These are phyloP conservation scores for Typha latifolia DNA, from an alignment of 176 grass and related monocot genomes.

Conservation along the genomic window DNA sequence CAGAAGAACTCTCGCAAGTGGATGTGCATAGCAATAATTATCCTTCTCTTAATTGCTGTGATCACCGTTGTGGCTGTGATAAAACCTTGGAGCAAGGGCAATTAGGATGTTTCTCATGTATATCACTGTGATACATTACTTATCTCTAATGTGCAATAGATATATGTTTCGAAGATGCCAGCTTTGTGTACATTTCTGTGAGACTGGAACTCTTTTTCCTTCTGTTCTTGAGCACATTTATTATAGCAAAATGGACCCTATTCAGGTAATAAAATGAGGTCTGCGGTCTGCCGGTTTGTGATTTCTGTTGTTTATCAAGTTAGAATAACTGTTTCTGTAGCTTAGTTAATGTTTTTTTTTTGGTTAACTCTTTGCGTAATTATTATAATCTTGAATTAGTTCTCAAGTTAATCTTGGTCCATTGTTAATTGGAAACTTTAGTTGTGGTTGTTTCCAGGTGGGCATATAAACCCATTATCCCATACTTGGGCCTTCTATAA, in stretches of 20 bases:
- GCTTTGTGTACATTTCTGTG: constrained; percentile 25
- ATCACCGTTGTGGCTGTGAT: constrained; percentile 34
- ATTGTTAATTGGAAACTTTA: too few relatives aligned
- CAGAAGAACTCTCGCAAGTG: constrained; percentile 80
- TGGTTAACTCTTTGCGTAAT: too few relatives aligned
- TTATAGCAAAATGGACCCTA: constrained; percentile 11
- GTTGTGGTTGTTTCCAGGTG: too few relatives aligned
- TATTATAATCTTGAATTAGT: too few relatives aligned
- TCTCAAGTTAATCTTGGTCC: too few relatives aligned
- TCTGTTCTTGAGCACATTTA: constrained; percentile 6
- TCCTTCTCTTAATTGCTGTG: constrained; percentile 46
- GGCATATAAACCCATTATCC: too few relatives aligned
- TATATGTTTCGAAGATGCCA: constrained; percentile 15
- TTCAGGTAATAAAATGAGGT: constrained; percentile 4
- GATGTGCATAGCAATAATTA: constrained; percentile 46
- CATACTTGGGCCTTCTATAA: too few relatives aligned
- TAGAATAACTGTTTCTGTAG: background rate
- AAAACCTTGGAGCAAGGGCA: constrained; percentile 40
- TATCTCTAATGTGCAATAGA: constrained; percentile 30
- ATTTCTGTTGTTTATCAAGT: background rate
- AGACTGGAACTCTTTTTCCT: background rate
- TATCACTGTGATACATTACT: constrained; percentile 10
- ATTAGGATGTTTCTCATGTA: background rate
- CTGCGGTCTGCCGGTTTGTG: background rate
- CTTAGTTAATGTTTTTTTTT: background rate